Percentiles rank a stretch among this genome's conserved stretches.
These are phyloP conservation scores for Carex cristatella DNA, from an alignment of 176 grass and related monocot genomes.

Conservation along the genomic window DNA sequence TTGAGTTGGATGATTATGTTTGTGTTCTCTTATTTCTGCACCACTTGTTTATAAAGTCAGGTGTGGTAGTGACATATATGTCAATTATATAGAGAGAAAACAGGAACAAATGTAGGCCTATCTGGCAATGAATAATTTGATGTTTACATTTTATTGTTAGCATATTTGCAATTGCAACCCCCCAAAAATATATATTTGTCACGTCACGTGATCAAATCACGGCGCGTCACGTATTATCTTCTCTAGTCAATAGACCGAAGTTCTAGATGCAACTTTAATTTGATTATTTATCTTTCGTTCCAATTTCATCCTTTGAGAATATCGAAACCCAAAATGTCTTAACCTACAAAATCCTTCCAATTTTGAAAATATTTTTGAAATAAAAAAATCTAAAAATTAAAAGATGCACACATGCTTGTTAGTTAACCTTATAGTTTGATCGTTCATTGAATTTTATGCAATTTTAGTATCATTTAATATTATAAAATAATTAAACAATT, in stretches of 20 bases:
- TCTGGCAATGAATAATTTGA: slow-evolving; percentile 18
- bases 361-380: neutral
- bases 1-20: neutral
- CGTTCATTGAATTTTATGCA: neutral
- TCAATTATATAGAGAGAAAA: slow-evolving; percentile 3
- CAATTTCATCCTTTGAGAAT: neutral
- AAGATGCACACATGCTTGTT: neutral
- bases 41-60: slow-evolving; percentile 21
- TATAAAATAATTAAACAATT: neutral
- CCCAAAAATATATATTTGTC: neutral
- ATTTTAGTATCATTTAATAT: neutral
- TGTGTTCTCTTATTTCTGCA: neutral
- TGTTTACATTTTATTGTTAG: neutral
- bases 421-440: neutral
- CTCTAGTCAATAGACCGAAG: neutral
- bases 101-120: slow-evolving; percentile 14
- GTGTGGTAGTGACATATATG: slow-evolving; percentile 18
- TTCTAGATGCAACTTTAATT: neutral
- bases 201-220: no score
- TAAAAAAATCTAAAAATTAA: neutral
- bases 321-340: neutral
- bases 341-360: neutral
- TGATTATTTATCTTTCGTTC: neutral
- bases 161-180: neutral
- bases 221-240: no score